Evolutionary conservation across 306 rosid species (phyloP).

Genomic region (Cotoneaster glaucophyllus): DNA sequence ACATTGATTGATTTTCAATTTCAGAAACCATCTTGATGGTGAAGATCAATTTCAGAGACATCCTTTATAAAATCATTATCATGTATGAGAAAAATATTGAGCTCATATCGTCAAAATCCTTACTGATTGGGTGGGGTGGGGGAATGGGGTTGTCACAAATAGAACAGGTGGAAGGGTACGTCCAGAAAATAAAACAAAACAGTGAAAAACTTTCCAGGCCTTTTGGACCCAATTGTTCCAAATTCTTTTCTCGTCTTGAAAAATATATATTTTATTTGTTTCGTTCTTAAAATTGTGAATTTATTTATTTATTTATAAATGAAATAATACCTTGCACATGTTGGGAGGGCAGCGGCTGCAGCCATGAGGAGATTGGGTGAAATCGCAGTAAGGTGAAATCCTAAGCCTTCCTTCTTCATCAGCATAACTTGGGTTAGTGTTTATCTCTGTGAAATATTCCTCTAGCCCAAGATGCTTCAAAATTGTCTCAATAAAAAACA

Average conservation of each 20-base stretch:
- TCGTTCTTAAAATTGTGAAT: too few relatives aligned
- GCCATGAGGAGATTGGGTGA: constrained; percentile 47
- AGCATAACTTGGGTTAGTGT: constrained; percentile 62
- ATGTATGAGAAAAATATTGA: neutral
- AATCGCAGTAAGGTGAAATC: constrained; percentile 54
- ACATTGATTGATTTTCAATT: too few relatives aligned
- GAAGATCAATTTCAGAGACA: too few relatives aligned
- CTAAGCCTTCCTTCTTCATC: constrained; percentile 54
- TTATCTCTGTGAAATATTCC: constrained; percentile 60
- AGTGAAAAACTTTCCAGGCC: neutral
- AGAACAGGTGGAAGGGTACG: neutral
- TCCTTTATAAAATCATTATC: neutral
- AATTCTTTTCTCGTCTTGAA: too few relatives aligned
- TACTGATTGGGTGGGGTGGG: neutral
- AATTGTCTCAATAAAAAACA: constrained; percentile 60
- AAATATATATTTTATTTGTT: too few relatives aligned
- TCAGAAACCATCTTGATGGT: too few relatives aligned
- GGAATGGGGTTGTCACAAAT: too few relatives aligned
- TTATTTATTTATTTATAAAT: neutral
- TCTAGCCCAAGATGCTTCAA: constrained; percentile 58
- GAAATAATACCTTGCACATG: constrained; percentile 66
- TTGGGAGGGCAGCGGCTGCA: constrained; percentile 69
- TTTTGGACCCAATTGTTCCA: constrained; percentile 3
- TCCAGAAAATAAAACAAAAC: neutral
- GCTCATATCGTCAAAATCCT: neutral